Conservation (phyloP, 2,329 filamentous ascomycete species). For the Claviceps pazoutovae region DNA sequence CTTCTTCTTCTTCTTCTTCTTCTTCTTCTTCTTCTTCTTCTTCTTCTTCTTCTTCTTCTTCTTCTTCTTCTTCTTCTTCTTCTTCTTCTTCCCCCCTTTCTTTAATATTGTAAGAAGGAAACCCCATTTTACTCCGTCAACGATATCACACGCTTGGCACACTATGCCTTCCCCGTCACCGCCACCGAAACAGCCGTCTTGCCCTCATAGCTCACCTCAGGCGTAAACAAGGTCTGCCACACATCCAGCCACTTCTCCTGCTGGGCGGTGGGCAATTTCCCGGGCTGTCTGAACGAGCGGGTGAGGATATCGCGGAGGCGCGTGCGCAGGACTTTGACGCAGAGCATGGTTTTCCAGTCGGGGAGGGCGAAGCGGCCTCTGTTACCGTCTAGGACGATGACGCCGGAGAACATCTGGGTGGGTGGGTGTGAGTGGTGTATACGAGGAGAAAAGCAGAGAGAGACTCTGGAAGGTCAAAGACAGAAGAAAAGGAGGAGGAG, state of each 20-base stretch:
- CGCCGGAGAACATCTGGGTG: constrained; percentile 64
- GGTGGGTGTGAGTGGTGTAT: neutral
- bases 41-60: too few relatives aligned
- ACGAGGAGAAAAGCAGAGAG: neutral
- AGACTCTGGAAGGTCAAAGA: neutral
- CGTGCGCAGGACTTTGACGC: constrained; percentile 66
- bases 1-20: too few relatives aligned
- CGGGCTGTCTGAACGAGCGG: constrained; percentile 53
- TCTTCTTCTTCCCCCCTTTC: neutral
- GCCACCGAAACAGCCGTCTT: constrained; percentile 13
- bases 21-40: too few relatives aligned
- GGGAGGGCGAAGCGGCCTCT: constrained; percentile 68
- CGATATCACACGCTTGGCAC: neutral
- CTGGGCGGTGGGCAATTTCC: constrained; percentile 47
- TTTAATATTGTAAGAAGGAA: too few relatives aligned
- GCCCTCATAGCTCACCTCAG: constrained; percentile 27
- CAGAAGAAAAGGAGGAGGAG: neutral
- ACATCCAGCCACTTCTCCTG: constrained; percentile 62
- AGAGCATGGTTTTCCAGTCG: constrained; percentile 84
- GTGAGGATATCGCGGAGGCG: constrained; percentile 64
- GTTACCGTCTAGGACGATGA: constrained; percentile 78
- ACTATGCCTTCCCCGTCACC: constrained; percentile 16
- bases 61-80: too few relatives aligned
- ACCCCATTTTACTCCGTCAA: neutral
- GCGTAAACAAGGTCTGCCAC: constrained; percentile 56